Percentiles rank a stretch among this genome's conserved stretches.
Evolutionary conservation across 371 early-diverging fungal genomes (phyloP).

Genomic region (Mucor plumbeus): DNA sequence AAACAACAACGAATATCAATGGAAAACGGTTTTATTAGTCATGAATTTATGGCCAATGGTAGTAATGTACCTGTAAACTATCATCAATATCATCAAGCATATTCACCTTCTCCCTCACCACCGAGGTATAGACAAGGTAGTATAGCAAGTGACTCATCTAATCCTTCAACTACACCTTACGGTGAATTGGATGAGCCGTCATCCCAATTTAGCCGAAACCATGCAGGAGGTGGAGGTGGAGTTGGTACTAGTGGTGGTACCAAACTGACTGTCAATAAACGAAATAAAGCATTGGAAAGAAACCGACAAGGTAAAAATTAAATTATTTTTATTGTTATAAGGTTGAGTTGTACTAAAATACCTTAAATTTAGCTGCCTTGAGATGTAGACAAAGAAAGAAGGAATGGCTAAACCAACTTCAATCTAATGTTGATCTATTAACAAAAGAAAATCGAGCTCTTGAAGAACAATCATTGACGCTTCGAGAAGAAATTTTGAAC

Average conservation of each 20-base stretch:
- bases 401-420: slow-evolving; percentile 78
- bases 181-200: background rate
- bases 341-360: slow-evolving; percentile 41
- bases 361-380: slow-evolving; percentile 72
- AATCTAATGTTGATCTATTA: slow-evolving; percentile 73
- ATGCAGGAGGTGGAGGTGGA: slow-evolving; percentile 2
- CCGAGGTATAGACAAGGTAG: slow-evolving; percentile 8
- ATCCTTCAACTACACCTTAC: background rate
- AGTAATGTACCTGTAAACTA: background rate
- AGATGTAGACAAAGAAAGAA: slow-evolving; percentile 91
- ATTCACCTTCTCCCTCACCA: slow-evolving; percentile 9
- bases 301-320: slow-evolving; percentile 61
- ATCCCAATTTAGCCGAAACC: background rate
- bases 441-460: slow-evolving; percentile 73
- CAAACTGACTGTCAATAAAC: slow-evolving; percentile 4
- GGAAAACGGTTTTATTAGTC: background rate
- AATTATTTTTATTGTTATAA: slow-evolving; percentile 25
- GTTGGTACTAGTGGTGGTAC: background rate
- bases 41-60: background rate
- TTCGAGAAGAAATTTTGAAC: slow-evolving; percentile 75
- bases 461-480: slow-evolving; percentile 62
- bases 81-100: background rate
- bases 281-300: slow-evolving; percentile 58
- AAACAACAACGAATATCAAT: background rate
- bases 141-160: slow-evolving; percentile 7